Evolutionary conservation across 1,284 basidiomycete species (phyloP).

Genomic region (Naganishia albida): DNA sequence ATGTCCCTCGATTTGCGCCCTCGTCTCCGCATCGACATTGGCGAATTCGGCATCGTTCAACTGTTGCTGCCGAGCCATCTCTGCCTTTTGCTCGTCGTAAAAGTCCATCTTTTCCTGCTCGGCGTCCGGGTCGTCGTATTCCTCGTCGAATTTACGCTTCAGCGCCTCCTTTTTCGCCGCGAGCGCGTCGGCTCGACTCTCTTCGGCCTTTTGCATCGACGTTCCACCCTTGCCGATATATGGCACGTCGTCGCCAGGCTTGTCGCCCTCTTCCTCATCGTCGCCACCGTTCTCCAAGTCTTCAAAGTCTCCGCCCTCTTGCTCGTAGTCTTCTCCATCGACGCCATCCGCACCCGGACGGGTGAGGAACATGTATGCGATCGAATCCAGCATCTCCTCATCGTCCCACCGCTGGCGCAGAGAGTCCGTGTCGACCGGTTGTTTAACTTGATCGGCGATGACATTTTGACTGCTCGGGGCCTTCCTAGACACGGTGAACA

Average conservation of each 20-base stretch:
- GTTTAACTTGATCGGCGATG: slow-evolving; percentile 74
- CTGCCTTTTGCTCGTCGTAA: slow-evolving; percentile 88
- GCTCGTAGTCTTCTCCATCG: slow-evolving; percentile 55
- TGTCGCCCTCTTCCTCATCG: slow-evolving; percentile 54
- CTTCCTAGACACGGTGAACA: slow-evolving; percentile 66
- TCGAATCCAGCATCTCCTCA: slow-evolving; percentile 79
- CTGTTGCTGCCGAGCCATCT: slow-evolving; percentile 80
- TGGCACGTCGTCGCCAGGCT: slow-evolving; percentile 53
- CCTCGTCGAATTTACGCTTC: slow-evolving; percentile 93
- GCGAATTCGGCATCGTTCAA: slow-evolving; percentile 87
- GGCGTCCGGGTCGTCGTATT: slow-evolving; percentile 81
- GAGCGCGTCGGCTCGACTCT: slow-evolving; percentile 62
- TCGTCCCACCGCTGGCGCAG: slow-evolving; percentile 74
- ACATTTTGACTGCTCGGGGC: slow-evolving; percentile 35
- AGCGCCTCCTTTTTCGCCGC: slow-evolving; percentile 86
- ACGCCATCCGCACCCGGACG: slow-evolving; percentile 45
- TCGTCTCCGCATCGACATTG: slow-evolving; percentile 72
- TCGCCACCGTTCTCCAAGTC: slow-evolving; percentile 55
- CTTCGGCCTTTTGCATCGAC: slow-evolving; percentile 44
- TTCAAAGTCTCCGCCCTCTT: slow-evolving; percentile 57
- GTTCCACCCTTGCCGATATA: slow-evolving; percentile 49
- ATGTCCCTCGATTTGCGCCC: slow-evolving; percentile 85
- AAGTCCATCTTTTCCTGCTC: slow-evolving; percentile 68
- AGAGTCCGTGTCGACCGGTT: slow-evolving; percentile 57
- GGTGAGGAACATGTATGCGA: slow-evolving; percentile 89